Conservation (phyloP, 164 flowering plant genomes). For the Liriodendron chinense region DNA sequence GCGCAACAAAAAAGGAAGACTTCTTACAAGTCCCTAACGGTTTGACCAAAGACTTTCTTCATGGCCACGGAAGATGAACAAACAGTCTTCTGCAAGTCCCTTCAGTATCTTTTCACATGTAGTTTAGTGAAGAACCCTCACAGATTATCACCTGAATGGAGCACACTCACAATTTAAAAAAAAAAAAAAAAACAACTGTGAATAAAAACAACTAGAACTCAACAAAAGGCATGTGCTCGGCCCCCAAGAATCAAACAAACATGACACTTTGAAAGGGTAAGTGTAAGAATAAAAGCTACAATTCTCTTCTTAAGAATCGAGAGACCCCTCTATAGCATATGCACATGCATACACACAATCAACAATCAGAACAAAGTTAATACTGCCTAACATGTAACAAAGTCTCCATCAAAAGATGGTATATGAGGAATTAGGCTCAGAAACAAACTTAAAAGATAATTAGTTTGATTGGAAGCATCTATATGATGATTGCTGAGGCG, state of each 20-base stretch:
- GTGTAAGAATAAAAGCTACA: background rate
- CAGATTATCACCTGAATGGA: slow-evolving; percentile 3
- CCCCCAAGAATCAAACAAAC: background rate
- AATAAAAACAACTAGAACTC: background rate
- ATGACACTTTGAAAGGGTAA: background rate
- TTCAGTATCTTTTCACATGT: background rate
- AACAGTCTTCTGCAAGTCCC: slow-evolving; percentile 7
- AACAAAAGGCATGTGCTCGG: background rate
- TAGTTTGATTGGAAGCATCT: too few relatives aligned
- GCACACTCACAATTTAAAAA: background rate
- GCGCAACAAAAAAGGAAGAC: background rate
- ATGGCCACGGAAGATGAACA: slow-evolving; percentile 29
- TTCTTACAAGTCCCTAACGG: slow-evolving; percentile 90
- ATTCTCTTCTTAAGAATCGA: too few relatives aligned
- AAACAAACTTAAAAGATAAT: too few relatives aligned
- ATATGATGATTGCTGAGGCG: too few relatives aligned
- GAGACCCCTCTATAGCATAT: background rate
- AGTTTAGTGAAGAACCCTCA: too few relatives aligned
- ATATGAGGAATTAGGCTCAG: too few relatives aligned
- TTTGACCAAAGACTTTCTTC: slow-evolving; percentile 93
- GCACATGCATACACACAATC: background rate
- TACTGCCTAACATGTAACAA: too few relatives aligned
- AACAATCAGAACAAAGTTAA: too few relatives aligned
- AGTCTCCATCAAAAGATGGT: too few relatives aligned
- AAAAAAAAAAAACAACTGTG: background rate